Evolutionary conservation across 1,139 yeast genomes (phyloP).

Genomic region (Blastobotrys serpentis): DNA sequence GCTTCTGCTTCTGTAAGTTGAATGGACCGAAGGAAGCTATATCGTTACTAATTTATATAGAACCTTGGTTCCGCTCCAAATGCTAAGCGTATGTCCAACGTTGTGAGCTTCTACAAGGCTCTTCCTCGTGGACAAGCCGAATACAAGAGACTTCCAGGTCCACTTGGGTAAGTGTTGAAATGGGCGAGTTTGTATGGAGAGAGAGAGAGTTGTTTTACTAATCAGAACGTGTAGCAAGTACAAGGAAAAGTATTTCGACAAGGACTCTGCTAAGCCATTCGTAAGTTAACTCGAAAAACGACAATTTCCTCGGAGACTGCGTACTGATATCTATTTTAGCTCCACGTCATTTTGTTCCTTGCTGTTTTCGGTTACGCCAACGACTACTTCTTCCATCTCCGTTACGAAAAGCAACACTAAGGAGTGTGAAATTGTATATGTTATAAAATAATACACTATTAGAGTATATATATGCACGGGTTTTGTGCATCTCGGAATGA

Average conservation of each 20-base stretch:
- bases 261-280: slow-evolving; percentile 71
- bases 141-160: slow-evolving; percentile 22
- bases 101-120: slow-evolving; percentile 92
- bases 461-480: background rate
- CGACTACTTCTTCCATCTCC: slow-evolving; percentile 89
- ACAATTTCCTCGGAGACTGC: background rate
- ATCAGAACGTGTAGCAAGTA: slow-evolving; percentile 38
- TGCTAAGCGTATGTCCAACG: slow-evolving; percentile 95
- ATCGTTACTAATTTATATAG: slow-evolving; percentile 38
- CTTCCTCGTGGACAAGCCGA: slow-evolving; percentile 75
- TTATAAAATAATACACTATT: slow-evolving; percentile 8
- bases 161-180: slow-evolving; percentile 10
- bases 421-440: slow-evolving; percentile 1
- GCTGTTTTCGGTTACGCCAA: slow-evolving; percentile 81
- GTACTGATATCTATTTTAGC: slow-evolving; percentile 20
- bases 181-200: background rate
- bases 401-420: slow-evolving; percentile 47
- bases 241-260: slow-evolving; percentile 67
- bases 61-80: slow-evolving; percentile 94
- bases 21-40: background rate
- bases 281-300: slow-evolving; percentile 10
- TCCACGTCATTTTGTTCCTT: slow-evolving; percentile 73
- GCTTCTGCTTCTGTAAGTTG: slow-evolving; percentile 87
- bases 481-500: no score
- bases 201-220: slow-evolving; percentile 6